Conservation (phyloP, 208 protist genomes). For the Acanthamoeba lenticulata region DNA sequence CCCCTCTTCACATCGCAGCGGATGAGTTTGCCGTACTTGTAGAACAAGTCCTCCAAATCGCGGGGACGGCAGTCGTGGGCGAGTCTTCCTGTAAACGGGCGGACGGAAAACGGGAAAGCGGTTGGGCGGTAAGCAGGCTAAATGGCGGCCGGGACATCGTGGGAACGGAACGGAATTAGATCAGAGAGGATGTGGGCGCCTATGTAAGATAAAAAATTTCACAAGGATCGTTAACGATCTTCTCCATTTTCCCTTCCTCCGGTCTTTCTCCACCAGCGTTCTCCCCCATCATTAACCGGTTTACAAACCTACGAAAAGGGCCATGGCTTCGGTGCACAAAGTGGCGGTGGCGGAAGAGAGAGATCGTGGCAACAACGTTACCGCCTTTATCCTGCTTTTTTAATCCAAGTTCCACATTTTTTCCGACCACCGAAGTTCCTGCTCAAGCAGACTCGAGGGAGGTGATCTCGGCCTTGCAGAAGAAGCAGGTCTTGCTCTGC, state of each 20-base stretch:
- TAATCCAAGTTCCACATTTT: neutral
- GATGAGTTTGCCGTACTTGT: conserved; percentile 59
- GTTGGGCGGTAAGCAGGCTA: conserved; percentile 52
- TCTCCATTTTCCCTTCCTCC: neutral
- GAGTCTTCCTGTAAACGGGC: conserved; percentile 54
- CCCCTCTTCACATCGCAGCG: conserved; percentile 67
- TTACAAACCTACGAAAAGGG: conserved; percentile 62
- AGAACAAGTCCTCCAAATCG: conserved; percentile 69
- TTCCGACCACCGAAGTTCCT: neutral
- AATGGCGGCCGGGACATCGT: neutral
- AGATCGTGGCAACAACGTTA: too few relatives aligned
- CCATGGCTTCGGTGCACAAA: neutral
- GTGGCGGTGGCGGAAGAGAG: neutral
- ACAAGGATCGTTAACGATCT: neutral
- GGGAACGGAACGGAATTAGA: neutral
- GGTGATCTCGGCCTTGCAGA: conserved; percentile 68
- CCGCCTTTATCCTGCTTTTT: too few relatives aligned
- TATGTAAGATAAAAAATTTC: neutral
- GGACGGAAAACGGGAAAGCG: conserved; percentile 19
- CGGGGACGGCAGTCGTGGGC: neutral
- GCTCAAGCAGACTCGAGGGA: neutral
- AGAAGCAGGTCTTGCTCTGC: conserved; percentile 67
- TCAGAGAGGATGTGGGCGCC: neutral
- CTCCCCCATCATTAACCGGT: neutral
- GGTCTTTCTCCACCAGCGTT: neutral